Evolutionary conservation across 1,139 yeast genomes (phyloP).

Genomic region (Casaregolazyma lundiana): DNA sequence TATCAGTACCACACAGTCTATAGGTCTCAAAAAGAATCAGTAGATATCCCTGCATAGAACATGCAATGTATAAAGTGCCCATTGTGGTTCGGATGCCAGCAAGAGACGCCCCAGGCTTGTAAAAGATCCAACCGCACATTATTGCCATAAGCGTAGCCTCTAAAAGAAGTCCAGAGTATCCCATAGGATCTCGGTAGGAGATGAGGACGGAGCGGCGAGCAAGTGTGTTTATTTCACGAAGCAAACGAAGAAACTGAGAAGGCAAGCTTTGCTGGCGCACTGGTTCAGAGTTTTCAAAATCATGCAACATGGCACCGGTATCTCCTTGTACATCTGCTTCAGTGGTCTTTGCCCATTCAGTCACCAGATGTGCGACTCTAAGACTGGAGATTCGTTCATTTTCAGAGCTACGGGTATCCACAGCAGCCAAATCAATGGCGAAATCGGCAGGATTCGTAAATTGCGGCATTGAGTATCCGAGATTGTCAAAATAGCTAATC

Average conservation of each 20-base stretch:
- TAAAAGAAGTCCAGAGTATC: conserved; percentile 49
- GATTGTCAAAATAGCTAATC: conserved; percentile 46
- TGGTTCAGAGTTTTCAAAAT: background rate
- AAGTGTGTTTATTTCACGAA: conserved; percentile 51
- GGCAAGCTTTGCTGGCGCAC: background rate
- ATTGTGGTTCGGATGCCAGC: conserved; percentile 66
- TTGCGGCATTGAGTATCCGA: conserved; percentile 46
- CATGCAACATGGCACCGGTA: background rate
- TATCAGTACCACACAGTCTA: conserved; percentile 64
- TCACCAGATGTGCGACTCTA: conserved; percentile 45
- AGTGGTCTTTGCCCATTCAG: conserved; percentile 41
- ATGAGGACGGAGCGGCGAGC: conserved; percentile 52
- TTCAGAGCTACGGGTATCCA: conserved; percentile 46
- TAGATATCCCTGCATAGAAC: conserved; percentile 64
- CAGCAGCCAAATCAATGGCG: conserved; percentile 64
- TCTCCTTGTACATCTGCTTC: background rate
- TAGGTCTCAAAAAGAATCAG: conserved; percentile 69
- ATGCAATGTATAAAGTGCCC: conserved; percentile 59
- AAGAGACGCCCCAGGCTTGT: conserved; percentile 42
- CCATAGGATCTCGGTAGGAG: conserved; percentile 56
- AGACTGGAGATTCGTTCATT: conserved; percentile 42
- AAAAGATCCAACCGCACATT: conserved; percentile 73
- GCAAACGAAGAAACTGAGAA: conserved; percentile 23
- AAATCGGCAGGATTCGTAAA: conserved; percentile 58
- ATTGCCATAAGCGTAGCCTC: conserved; percentile 58